Evolutionary conservation across 148 eudicot species (phyloP).

Genomic region (Pharnaceum exiguum): DNA sequence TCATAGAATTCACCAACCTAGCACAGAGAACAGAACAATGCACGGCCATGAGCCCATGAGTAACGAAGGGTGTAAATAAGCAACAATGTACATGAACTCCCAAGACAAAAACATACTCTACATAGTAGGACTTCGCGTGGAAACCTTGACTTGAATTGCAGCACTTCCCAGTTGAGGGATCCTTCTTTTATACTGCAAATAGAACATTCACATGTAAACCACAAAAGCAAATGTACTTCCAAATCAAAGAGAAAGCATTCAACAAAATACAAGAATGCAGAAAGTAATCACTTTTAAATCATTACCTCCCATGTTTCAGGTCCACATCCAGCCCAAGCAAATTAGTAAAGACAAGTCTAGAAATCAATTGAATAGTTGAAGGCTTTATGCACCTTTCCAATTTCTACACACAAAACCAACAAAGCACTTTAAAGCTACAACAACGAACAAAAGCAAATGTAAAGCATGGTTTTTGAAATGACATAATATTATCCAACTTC

Average conservation of each 20-base stretch:
- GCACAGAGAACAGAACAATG: slow-evolving; percentile 7
- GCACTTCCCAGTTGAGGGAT: slow-evolving; percentile 82
- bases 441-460: not conserved
- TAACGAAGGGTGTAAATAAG: not conserved
- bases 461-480: not conserved
- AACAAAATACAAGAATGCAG: not conserved
- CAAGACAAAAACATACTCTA: slow-evolving; percentile 54
- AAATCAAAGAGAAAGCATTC: not conserved
- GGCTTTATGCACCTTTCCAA: slow-evolving; percentile 67
- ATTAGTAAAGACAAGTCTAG: slow-evolving; percentile 69
- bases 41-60: not conserved
- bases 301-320: slow-evolving; percentile 85
- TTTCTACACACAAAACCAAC: slow-evolving; percentile 45
- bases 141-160: slow-evolving; percentile 91
- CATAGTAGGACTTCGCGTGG: slow-evolving; percentile 96
- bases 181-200: slow-evolving; percentile 85
- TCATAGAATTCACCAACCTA: slow-evolving; percentile 98
- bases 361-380: slow-evolving; percentile 65
- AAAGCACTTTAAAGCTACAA: too few relatives aligned
- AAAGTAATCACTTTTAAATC: not conserved
- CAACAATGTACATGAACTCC: not conserved
- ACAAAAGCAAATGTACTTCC: not conserved
- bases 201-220: not conserved
- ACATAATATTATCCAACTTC: slow-evolving; percentile 10
- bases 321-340: slow-evolving; percentile 77